Conservation (phyloP, 768 basidiomycete genomes). For the Lactifluus pinguis region DNA sequence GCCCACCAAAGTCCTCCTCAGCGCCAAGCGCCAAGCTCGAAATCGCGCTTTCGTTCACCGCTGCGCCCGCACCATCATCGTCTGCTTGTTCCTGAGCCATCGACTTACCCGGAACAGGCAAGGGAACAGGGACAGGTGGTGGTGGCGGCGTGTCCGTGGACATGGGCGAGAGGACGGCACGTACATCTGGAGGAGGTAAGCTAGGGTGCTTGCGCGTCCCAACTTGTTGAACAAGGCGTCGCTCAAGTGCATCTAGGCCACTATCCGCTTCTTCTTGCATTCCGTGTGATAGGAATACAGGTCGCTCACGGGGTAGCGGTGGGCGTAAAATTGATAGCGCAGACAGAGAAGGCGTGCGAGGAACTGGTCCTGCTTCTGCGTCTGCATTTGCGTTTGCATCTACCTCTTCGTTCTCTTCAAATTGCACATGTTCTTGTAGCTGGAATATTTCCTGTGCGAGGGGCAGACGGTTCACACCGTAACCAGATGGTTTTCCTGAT, state of each 20-base stretch:
- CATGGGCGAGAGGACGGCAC: conserved; percentile 24
- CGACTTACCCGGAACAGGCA: conserved; percentile 4
- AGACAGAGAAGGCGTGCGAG: conserved; percentile 25
- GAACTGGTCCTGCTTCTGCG: not conserved
- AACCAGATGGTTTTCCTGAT: conserved; percentile 29
- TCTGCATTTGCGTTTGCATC: not conserved
- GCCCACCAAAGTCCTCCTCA: conserved; percentile 20
- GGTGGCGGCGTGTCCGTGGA: not conserved
- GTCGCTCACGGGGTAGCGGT: conserved; percentile 3
- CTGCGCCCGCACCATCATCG: conserved; percentile 22
- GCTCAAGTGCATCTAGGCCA: conserved; percentile 68
- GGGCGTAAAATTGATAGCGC: conserved; percentile 26
- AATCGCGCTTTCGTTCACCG: conserved; percentile 38
- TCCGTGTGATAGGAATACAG: not conserved
- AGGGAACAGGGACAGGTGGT: not conserved
- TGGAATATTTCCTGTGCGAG: conserved; percentile 29
- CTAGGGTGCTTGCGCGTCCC: conserved; percentile 46
- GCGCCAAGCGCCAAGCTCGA: conserved; percentile 37
- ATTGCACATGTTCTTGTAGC: not conserved
- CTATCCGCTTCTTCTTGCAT: conserved; percentile 29
- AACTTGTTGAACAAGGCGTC: conserved; percentile 58
- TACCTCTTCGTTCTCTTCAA: conserved; percentile 13
- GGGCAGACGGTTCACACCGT: conserved; percentile 16
- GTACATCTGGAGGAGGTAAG: conserved; percentile 27
- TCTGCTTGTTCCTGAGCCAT: not conserved